Base-by-base conservation (phyloP, 768 basidiomycete species). In the Boletus rubroflammeus region DNA sequence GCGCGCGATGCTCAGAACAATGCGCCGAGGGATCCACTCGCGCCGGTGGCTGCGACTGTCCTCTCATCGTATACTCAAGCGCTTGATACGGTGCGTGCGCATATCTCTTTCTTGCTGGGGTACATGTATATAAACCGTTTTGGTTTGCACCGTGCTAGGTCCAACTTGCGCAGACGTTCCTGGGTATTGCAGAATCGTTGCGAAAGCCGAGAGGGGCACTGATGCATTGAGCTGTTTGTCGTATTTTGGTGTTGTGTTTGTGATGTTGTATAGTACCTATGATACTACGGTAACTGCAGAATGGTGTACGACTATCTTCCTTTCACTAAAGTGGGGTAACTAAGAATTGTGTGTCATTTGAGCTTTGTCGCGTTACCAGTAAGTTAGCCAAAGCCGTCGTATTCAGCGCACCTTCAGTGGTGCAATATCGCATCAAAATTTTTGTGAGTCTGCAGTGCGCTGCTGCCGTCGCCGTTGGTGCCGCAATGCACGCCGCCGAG, bases 151-250 rank as follows among this genome's bases (percentile, higher is more conserved):
- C 13, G 10, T 5, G 4, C 35, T 10, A 84, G 82, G 73, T 83
- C 15, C 76, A 74, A 54, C 73, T 84, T 9, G 76, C 82, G 1
- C 73, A 83, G 60, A 79, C 83, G 3, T 84, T 85, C 74, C 62
- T 84, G 21, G 77, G 76, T 28, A 75, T 84, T 49, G 81, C 82
- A 0, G 80, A 82, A 49, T 82, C 83, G 1, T 62, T 85, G 67
- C 73, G 75, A 58, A 84, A 80, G 59, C 78, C 82, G 5, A 69
- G 83, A 60, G 83, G 78, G 0, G 73, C 76, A 19, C 63, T 84
- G 50, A 62, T 82, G 56, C 67, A 65, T 56, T 63, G 60, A 66
- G 21, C 9, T 32, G 9, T 5, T 28, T 15, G 26, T 50, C 23
- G 13, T n/a, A 8, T 41, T 26, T 51, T 19, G 31, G 19, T 5